Conservation (phyloP, 345 rosid genomes). For the Gossypium stocksii region DNA sequence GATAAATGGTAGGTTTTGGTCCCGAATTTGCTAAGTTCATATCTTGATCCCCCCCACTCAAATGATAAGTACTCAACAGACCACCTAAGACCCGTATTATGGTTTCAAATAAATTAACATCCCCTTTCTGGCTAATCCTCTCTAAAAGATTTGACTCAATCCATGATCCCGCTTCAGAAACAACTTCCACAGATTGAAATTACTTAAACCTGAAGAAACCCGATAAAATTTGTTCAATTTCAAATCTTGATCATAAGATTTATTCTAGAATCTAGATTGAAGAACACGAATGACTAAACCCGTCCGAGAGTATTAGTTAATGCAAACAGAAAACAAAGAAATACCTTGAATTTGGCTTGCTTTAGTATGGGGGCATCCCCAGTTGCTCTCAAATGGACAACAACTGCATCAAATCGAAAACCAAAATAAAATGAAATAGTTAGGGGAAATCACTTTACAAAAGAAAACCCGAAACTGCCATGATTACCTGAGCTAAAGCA, state of each 20-base stretch:
- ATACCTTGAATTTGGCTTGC: slow-evolving; percentile 86
- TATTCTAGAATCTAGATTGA: neutral
- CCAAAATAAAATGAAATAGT: no score
- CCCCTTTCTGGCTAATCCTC: slow-evolving; percentile 75
- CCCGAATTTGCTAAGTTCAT: slow-evolving; percentile 38
- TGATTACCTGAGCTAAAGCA: neutral
- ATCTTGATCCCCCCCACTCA: slow-evolving; percentile 73
- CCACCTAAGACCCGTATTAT: slow-evolving; percentile 95
- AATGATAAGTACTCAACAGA: slow-evolving; percentile 92
- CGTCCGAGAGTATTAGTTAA: neutral
- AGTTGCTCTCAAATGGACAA: slow-evolving; percentile 39
- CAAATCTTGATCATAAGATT: no score
- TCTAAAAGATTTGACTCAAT: slow-evolving; percentile 67
- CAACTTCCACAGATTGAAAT: slow-evolving; percentile 33
- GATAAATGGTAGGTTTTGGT: slow-evolving; percentile 65
- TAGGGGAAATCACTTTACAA: no score
- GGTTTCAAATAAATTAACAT: slow-evolving; percentile 95
- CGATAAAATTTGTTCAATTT: slow-evolving; percentile 8
- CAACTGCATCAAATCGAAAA: slow-evolving; percentile 29
- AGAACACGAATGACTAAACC: neutral
- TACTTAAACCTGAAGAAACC: no score
- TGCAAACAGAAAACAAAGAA: neutral
- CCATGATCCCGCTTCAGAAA: slow-evolving; percentile 89
- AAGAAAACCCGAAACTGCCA: no score
- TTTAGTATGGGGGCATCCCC: slow-evolving; percentile 36